A percentile compares a stretch with the other conserved stretches of the same genome.
phyloP scores from a whole-genome alignment of 2,329 filamentous ascomycete genomes.

The Fusarium sp. region DNA sequence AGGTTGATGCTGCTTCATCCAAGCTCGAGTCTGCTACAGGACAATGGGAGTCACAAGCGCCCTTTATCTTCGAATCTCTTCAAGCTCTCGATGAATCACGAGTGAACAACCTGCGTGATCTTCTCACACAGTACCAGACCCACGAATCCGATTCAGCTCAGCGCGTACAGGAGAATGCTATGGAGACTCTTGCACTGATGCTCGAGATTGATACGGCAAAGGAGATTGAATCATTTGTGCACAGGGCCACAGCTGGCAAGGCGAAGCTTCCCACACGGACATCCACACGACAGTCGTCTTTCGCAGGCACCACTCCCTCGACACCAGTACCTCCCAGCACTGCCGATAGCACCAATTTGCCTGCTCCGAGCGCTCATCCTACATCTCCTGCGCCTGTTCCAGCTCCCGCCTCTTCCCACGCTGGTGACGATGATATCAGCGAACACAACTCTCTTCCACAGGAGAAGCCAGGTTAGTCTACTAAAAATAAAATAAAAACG shows the following conservation, averaged over 20 bases:
- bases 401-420: constrained; percentile 34
- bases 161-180: constrained; percentile 77
- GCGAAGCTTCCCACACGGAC: constrained; percentile 54
- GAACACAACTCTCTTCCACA: constrained; percentile 55
- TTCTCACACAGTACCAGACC: constrained; percentile 92
- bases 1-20: constrained; percentile 79
- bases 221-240: constrained; percentile 82
- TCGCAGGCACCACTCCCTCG: constrained; percentile 45
- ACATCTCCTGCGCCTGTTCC: constrained; percentile 24
- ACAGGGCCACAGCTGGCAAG: constrained; percentile 58
- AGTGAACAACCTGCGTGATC: constrained; percentile 89
- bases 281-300: constrained; percentile 58
- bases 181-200: constrained; percentile 83
- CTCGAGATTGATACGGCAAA: constrained; percentile 88
- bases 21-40: constrained; percentile 82
- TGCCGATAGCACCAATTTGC: constrained; percentile 41
- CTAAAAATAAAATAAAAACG: not conserved
- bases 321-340: constrained; percentile 46
- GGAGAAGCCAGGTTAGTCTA: constrained; percentile 54
- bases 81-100: constrained; percentile 92
- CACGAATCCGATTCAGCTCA: constrained; percentile 91
- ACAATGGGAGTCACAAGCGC: constrained; percentile 94
- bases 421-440: constrained; percentile 53
- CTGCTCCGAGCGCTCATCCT: constrained; percentile 20
- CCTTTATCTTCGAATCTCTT: constrained; percentile 92